These are phyloP conservation scores for Stachybotrys echinatus DNA, from an alignment of 2,329 filamentous ascomycete species.

Conservation along the genomic window DNA sequence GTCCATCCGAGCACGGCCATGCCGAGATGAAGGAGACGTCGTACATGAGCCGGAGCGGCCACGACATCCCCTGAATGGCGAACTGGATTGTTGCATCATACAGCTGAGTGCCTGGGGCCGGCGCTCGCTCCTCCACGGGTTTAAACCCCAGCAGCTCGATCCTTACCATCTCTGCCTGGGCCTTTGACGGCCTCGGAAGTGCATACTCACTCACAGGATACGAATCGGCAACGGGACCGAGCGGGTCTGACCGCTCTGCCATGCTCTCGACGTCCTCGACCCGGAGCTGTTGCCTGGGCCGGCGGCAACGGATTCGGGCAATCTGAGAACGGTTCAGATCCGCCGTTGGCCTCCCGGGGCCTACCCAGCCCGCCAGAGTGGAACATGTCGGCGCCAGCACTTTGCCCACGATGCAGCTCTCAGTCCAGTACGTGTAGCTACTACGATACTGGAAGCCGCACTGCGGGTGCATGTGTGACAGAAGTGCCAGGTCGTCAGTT, in stretches of 20 bases:
- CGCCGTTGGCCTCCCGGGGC: constrained; percentile 62
- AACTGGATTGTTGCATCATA: constrained; percentile 60
- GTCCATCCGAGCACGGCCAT: constrained; percentile 58
- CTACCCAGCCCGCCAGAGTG: constrained; percentile 68
- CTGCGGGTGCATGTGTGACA: constrained; percentile 63
- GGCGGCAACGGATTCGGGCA: constrained; percentile 59
- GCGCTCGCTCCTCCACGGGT: constrained; percentile 20
- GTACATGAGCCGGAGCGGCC: constrained; percentile 57
- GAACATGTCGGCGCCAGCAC: constrained; percentile 68
- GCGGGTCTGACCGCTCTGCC: constrained; percentile 61
- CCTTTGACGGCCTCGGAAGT: constrained; percentile 50
- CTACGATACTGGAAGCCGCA: constrained; percentile 72
- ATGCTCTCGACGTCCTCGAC: constrained; percentile 60
- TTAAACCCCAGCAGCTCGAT: constrained; percentile 63
- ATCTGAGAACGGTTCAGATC: constrained; percentile 67
- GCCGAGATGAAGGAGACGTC: constrained; percentile 63
- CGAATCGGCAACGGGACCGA: constrained; percentile 56
- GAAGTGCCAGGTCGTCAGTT: constrained; percentile 58
- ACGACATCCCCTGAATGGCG: constrained; percentile 57
- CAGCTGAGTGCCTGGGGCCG: constrained; percentile 32
- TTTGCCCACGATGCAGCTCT: constrained; percentile 67
- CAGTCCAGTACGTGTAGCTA: constrained; percentile 73
- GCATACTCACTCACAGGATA: constrained; percentile 67
- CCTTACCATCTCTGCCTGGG: constrained; percentile 59
- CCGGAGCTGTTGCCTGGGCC: constrained; percentile 50